A percentile compares a stretch with the other conserved stretches of the same genome.
These are phyloP conservation scores for Fusarium verticillioides DNA, from an alignment of 2,329 filamentous ascomycete species.

Conservation along the genomic window DNA sequence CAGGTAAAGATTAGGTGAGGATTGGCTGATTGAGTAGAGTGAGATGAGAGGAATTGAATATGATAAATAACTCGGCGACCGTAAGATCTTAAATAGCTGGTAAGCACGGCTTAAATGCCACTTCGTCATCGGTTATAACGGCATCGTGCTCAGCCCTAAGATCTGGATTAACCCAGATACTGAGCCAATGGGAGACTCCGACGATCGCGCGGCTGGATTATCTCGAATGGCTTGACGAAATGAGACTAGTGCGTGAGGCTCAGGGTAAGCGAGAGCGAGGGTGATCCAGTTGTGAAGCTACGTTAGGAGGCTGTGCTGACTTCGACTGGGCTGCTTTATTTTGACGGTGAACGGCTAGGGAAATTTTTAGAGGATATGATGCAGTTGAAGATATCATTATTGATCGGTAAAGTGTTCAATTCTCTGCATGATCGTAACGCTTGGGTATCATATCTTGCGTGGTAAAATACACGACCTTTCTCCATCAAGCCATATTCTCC, in stretches of 20 bases:
- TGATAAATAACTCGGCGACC: background rate
- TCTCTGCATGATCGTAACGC: rapidly evolving
- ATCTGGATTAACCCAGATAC: background rate
- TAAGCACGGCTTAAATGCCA: constrained; percentile 1
- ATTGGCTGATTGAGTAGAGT: rapidly evolving
- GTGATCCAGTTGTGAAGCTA: background rate
- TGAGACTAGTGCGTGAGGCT: background rate
- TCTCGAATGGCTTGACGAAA: constrained; percentile 14
- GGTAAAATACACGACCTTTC: rapidly evolving
- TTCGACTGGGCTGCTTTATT: background rate
- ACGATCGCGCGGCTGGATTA: background rate
- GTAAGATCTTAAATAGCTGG: constrained; percentile 5
- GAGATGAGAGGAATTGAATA: background rate
- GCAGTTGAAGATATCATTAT: background rate
- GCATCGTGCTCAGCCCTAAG: constrained; percentile 26
- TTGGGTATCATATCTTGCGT: background rate
- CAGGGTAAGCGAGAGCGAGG: constrained; percentile 9
- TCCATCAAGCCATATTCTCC: background rate
- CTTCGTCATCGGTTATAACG: constrained; percentile 31
- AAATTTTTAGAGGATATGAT: no score
- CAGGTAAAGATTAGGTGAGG: no score
- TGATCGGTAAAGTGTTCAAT: rapidly evolving
- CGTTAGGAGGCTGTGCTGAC: background rate
- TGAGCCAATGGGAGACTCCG: constrained; percentile 8
- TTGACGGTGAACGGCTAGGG: no score